These are phyloP conservation scores for Cystobasidiopsis lactophilus DNA, from an alignment of 768 basidiomycete species.

Conservation along the genomic window DNA sequence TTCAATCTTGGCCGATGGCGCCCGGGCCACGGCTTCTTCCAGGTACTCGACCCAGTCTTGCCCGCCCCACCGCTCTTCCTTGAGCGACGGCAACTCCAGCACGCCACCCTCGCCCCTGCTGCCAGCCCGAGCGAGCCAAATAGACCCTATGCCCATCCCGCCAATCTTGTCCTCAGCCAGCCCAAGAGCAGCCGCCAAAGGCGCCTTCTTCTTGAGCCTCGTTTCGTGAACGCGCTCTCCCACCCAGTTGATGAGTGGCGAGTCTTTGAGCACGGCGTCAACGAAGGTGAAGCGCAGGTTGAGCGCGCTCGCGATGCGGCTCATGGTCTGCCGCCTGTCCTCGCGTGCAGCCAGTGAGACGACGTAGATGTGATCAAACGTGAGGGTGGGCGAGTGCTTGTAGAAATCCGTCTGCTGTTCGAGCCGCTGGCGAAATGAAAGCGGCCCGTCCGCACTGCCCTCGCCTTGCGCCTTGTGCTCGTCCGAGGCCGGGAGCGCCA, in stretches of 20 bases:
- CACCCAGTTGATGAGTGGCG: conserved; percentile 19
- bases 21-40: conserved; percentile 8
- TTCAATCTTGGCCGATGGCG: background rate
- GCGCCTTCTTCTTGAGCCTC: conserved; percentile 2
- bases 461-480: background rate
- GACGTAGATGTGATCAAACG: conserved; percentile 20
- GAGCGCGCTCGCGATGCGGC: conserved; percentile 15
- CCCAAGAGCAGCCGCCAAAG: conserved; percentile 3
- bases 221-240: conserved; percentile 17
- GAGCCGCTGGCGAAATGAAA: background rate
- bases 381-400: conserved; percentile 17
- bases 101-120: background rate
- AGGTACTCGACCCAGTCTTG: conserved; percentile 17
- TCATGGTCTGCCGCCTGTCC: conserved; percentile 20
- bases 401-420: conserved; percentile 13
- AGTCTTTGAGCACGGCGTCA: conserved; percentile 17
- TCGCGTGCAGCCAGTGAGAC: conserved; percentile 16
- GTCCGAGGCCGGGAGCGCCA: too few relatives aligned
- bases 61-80: background rate
- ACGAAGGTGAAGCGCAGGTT: conserved; percentile 19
- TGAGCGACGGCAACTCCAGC: background rate
- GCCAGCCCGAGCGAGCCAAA: conserved; percentile 6
- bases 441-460: background rate
- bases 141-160: conserved; percentile 5
- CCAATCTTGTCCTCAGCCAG: conserved; percentile 3